These are phyloP conservation scores for Pseudonitzschia delicatissima DNA, from an alignment of 108 stramenopile genomes.

Conservation along the genomic window DNA sequence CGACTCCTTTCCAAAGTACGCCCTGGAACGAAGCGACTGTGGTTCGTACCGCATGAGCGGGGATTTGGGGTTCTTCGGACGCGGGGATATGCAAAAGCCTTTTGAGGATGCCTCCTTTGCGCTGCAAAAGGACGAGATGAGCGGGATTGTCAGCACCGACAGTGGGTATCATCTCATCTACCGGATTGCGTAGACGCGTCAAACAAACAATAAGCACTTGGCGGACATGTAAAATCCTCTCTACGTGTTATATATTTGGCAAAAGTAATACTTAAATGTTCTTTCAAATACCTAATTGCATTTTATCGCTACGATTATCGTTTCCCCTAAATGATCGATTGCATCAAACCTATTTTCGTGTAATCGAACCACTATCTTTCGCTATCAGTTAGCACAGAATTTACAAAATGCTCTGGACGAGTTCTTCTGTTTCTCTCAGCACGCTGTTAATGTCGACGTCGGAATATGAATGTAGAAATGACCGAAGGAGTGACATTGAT, in stretches of 20 bases:
- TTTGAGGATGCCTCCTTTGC: constrained; percentile 95
- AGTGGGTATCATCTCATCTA: constrained; percentile 96
- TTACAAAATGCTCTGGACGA: constrained; percentile 30
- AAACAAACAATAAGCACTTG: no score
- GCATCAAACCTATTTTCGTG: no score
- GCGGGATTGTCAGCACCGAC: constrained; percentile 90
- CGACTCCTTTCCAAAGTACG: constrained; percentile 75
- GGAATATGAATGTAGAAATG: constrained; percentile 23
- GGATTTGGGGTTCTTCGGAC: constrained; percentile 86
- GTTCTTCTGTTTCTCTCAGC: constrained; percentile 34
- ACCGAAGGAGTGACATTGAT: background rate
- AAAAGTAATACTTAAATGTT: no score
- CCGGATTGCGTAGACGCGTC: constrained; percentile 85
- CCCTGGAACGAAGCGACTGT: constrained; percentile 74
- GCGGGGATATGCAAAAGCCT: constrained; percentile 87
- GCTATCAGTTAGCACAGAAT: no score
- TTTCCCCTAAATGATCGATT: no score
- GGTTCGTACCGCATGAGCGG: constrained; percentile 70
- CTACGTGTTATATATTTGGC: no score
- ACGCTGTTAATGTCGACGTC: constrained; percentile 37
- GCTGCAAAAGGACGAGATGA: constrained; percentile 82
- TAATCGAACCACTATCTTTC: no score
- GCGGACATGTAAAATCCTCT: no score
- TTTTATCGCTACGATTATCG: no score
- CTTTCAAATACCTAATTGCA: no score